Conservation (phyloP, 116 monocot species). For the Cymodocea nodosa region DNA sequence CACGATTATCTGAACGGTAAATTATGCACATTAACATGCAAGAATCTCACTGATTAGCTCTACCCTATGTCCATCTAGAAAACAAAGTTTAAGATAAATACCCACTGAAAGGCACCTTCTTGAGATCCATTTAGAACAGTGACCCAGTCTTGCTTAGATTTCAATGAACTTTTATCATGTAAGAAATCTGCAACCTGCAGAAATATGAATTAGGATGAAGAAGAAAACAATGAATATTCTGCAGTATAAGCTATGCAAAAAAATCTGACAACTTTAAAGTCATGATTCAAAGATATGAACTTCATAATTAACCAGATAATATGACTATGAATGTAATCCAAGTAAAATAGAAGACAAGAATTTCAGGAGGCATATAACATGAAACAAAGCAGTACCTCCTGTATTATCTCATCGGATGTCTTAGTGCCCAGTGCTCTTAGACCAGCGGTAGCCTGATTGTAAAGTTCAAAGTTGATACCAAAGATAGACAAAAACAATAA, state of each 20-base stretch:
- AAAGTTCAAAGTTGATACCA: too few species aligned
- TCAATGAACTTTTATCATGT: conserved; percentile 57
- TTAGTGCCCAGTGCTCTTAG: conserved; percentile 67
- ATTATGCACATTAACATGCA: not conserved
- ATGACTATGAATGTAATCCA: not conserved
- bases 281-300: too few species aligned
- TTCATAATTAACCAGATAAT: too few species aligned
- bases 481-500: too few species aligned
- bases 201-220: conserved; percentile 9
- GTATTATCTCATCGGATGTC: conserved; percentile 64
- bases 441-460: conserved; percentile 73
- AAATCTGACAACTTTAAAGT: too few species aligned
- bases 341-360: not conserved
- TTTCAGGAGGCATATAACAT: not conserved
- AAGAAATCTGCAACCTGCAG: conserved; percentile 71
- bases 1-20: not conserved
- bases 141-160: conserved; percentile 60
- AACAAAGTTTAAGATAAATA: conserved; percentile 10
- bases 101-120: conserved; percentile 94
- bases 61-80: too few species aligned
- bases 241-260: too few species aligned
- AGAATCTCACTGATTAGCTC: not conserved
- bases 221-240: too few species aligned
- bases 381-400: conserved; percentile 35
- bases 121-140: conserved; percentile 87